These are phyloP conservation scores for Colletotrichum neosansevieriae DNA, from an alignment of 2,329 filamentous ascomycete species.

Conservation along the genomic window DNA sequence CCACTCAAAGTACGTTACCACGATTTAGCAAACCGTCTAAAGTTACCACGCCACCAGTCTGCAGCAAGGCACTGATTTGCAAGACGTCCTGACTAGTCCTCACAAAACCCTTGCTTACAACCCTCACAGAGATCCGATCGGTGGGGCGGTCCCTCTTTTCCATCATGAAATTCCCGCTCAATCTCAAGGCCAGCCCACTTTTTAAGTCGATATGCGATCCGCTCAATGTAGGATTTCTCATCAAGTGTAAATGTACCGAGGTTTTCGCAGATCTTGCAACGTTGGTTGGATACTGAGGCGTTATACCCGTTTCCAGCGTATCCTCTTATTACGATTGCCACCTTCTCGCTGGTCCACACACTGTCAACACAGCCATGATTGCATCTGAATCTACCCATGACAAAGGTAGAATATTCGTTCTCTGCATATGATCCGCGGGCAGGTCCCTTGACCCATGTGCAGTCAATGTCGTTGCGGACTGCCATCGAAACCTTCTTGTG, in stretches of 20 bases:
- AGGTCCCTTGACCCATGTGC: no score
- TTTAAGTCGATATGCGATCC: constrained; percentile 1
- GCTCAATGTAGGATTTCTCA: neutral
- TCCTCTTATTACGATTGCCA: constrained; percentile 50
- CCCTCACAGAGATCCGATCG: neutral
- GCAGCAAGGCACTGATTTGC: neutral
- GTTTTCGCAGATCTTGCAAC: constrained; percentile 48
- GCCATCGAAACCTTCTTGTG: no score
- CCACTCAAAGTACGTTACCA: no score
- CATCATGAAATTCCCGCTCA: neutral
- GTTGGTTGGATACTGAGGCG: constrained; percentile 52
- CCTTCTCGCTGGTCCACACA: constrained; percentile 50
- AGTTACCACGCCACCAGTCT: neutral
- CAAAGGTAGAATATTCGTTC: no score
- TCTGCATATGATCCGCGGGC: no score
- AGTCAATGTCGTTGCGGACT: no score
- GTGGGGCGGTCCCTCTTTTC: neutral
- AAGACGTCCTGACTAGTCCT: constrained; percentile 3
- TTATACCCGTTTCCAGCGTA: constrained; percentile 50
- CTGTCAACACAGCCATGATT: constrained; percentile 43
- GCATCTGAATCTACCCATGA: constrained; percentile 50
- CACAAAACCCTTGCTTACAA: neutral
- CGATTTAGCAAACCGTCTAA: no score
- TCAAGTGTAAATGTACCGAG: neutral
- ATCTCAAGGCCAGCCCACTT: neutral